A percentile compares a stretch with the other conserved stretches of the same genome.
phyloP scores from a whole-genome alignment of 164 flowering plant genomes.

The Piper betle region DNA sequence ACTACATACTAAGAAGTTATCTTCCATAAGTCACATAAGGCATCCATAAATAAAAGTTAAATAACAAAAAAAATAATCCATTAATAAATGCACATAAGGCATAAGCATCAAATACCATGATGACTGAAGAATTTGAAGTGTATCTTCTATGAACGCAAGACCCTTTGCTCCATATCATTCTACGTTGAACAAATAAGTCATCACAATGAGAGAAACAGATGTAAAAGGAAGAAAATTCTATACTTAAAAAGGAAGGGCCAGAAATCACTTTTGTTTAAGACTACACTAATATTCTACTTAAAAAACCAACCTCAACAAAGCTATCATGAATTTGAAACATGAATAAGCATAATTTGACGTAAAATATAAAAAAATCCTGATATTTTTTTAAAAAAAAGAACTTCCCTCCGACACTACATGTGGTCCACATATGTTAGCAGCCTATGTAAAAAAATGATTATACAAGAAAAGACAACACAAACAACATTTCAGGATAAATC shows the following conservation, averaged over 20 bases:
- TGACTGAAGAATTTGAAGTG: constrained; percentile 43
- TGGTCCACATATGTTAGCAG: neutral
- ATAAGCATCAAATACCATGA: constrained; percentile 34
- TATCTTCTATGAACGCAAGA: constrained; percentile 68
- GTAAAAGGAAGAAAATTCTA: neutral
- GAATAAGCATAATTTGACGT: neutral
- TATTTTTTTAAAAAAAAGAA: too few relatives aligned
- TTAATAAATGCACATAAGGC: neutral
- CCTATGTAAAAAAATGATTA: neutral
- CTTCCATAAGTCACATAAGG: too few relatives aligned
- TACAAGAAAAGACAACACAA: too few relatives aligned
- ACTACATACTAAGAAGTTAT: too few relatives aligned
- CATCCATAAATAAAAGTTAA: too few relatives aligned
- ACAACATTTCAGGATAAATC: too few relatives aligned
- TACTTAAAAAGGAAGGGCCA: neutral
- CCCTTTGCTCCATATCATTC: constrained; percentile 80
- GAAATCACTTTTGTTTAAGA: neutral
- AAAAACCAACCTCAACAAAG: too few relatives aligned
- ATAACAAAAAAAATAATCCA: too few relatives aligned
- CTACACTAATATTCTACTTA: neutral
- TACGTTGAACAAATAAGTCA: constrained; percentile 10
- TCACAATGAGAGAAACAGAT: too few relatives aligned
- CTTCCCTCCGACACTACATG: neutral
- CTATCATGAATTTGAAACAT: neutral
- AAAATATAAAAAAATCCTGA: neutral